Conservation (phyloP, 805 yeast genomes). For the Saturnispora saitoi region DNA sequence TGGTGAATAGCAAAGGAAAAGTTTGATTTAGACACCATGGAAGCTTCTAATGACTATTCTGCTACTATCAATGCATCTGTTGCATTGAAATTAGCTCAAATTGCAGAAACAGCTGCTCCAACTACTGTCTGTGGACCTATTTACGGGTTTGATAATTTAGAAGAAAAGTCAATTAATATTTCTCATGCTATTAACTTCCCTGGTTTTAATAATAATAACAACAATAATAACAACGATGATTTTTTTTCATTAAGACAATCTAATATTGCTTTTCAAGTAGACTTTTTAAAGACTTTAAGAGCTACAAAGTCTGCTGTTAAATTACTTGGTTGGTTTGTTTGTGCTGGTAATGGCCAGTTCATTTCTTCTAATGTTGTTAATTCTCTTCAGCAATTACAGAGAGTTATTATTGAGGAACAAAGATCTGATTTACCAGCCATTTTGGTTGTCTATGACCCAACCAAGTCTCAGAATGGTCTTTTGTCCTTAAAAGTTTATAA, state of each 20-base stretch:
- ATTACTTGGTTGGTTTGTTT: conserved; percentile 75
- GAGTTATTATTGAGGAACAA: conserved; percentile 20
- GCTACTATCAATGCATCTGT: conserved; percentile 43
- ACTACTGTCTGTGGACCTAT: conserved; percentile 60
- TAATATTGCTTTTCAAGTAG: conserved; percentile 61
- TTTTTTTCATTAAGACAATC: conserved; percentile 43
- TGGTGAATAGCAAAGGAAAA: not conserved
- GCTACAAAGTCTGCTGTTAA: conserved; percentile 59
- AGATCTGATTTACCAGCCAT: conserved; percentile 37
- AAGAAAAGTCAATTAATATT: conserved; percentile 35
- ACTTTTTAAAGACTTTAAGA: conserved; percentile 52
- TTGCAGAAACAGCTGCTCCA: conserved; percentile 57
- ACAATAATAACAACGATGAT: conserved; percentile 33
- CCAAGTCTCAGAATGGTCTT: conserved; percentile 53
- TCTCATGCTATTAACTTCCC: conserved; percentile 35
- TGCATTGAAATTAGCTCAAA: conserved; percentile 55
- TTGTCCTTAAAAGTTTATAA: conserved; percentile 62
- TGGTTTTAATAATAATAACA: conserved; percentile 4
- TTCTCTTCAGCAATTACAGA: conserved; percentile 55
- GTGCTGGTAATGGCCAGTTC: conserved; percentile 43
- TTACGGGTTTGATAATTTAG: conserved; percentile 55
- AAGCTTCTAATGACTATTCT: conserved; percentile 13
- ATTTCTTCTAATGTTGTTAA: conserved; percentile 61
- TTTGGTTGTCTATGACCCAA: conserved; percentile 55
- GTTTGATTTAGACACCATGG: not conserved